These are phyloP conservation scores for Orychophragmus violaceus DNA, from an alignment of 345 rosid species.

Conservation along the genomic window DNA sequence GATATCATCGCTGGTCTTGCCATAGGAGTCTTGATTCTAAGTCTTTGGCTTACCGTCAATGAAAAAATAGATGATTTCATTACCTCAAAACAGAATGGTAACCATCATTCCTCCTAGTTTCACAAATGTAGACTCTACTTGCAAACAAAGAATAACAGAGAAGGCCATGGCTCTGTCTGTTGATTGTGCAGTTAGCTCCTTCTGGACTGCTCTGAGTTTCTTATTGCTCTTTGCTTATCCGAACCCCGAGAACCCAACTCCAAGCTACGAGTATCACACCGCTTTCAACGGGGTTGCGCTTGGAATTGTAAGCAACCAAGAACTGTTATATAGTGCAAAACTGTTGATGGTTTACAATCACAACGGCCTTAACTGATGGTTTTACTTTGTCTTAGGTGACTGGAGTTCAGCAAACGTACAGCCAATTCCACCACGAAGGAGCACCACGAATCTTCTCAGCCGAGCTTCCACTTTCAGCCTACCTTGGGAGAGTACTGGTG, in stretches of 20 bases:
- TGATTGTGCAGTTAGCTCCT: slow-evolving; percentile 63
- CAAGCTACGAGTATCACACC: slow-evolving; percentile 90
- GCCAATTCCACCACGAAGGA: slow-evolving; percentile 87
- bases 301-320: slow-evolving; percentile 73
- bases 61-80: slow-evolving; percentile 60
- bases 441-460: slow-evolving; percentile 55
- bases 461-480: slow-evolving; percentile 35
- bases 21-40: slow-evolving; percentile 61
- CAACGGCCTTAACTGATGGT: neutral
- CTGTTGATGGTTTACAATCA: neutral
- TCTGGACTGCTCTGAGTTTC: slow-evolving; percentile 86
- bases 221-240: slow-evolving; percentile 95
- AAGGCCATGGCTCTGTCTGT: neutral
- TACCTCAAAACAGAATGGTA: slow-evolving; percentile 80
- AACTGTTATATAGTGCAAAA: neutral
- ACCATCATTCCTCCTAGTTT: neutral
- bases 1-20: slow-evolving; percentile 75
- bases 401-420: slow-evolving; percentile 78
- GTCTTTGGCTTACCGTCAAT: slow-evolving; percentile 59
- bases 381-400: slow-evolving; percentile 47
- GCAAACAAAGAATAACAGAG: neutral
- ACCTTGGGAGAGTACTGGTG: slow-evolving; percentile 62
- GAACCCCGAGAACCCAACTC: slow-evolving; percentile 85
- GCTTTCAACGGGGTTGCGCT: slow-evolving; percentile 85
- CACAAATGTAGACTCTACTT: neutral